Evolutionary conservation across 495 filamentous ascomycete genomes (phyloP).

Genomic region (Neurospora sp.): DNA sequence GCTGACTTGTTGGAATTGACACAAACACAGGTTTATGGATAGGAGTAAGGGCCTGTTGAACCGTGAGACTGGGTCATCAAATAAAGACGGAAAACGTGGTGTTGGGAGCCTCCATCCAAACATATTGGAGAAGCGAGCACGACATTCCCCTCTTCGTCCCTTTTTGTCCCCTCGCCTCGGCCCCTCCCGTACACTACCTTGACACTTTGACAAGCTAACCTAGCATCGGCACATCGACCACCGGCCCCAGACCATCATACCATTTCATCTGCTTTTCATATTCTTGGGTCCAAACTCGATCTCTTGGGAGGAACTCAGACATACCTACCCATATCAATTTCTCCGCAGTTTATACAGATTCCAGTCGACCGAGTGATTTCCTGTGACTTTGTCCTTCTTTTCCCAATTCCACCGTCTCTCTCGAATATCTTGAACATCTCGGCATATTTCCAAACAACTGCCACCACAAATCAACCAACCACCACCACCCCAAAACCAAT

Average conservation of each 20-base stretch:
- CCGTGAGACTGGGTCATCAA: background rate
- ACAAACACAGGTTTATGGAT: background rate
- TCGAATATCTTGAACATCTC: background rate
- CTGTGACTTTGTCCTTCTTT: background rate
- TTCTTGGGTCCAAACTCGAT: background rate
- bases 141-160: background rate
- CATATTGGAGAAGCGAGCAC: background rate
- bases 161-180: background rate
- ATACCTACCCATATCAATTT: background rate
- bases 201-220: background rate
- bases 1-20: background rate
- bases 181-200: background rate
- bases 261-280: background rate
- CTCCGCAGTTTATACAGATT: background rate
- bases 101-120: background rate
- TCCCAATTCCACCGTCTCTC: background rate
- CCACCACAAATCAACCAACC: background rate
- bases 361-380: background rate
- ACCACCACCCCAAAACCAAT: background rate
- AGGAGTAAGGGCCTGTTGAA: background rate
- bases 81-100: background rate
- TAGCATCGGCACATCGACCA: background rate
- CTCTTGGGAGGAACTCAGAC: background rate
- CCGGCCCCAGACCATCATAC: background rate
- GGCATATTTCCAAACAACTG: background rate